Conservation (phyloP, 139 green algal genomes). For the Microglena sp. region DNA sequence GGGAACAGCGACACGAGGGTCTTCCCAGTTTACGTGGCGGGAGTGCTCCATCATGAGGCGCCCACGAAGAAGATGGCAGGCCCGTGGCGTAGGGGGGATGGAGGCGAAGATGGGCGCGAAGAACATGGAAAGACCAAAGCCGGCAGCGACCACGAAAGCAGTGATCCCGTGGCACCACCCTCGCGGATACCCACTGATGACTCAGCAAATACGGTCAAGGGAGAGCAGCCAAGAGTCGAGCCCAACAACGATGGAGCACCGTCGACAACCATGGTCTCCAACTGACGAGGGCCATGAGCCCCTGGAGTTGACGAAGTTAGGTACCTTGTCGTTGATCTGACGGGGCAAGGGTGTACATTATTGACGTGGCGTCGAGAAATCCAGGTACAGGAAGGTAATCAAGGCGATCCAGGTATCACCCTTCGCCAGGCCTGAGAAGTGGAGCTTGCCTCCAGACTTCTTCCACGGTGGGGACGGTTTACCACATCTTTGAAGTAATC, state of each 20-base stretch:
- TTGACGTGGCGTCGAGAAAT: slow-evolving; percentile 69
- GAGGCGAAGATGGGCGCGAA: slow-evolving; percentile 74
- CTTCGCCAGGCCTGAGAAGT: slow-evolving; percentile 5
- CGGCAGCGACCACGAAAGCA: slow-evolving; percentile 8
- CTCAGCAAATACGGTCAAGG: slow-evolving; percentile 55
- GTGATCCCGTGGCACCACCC: slow-evolving; percentile 36
- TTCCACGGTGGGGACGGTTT: slow-evolving; percentile 20
- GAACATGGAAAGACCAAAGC: slow-evolving; percentile 73
- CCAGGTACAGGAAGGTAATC: slow-evolving; percentile 51
- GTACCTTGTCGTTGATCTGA: slow-evolving; percentile 47
- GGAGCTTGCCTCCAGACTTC: slow-evolving; percentile 4
- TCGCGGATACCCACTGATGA: slow-evolving; percentile 35
- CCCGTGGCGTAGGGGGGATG: slow-evolving; percentile 76
- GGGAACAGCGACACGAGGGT: slow-evolving; percentile 45
- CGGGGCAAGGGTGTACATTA: slow-evolving; percentile 66
- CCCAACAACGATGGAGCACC: slow-evolving; percentile 55
- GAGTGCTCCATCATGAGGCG: slow-evolving; percentile 39
- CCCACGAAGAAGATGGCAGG: slow-evolving; percentile 73
- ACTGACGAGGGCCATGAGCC: slow-evolving; percentile 43
- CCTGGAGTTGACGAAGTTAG: slow-evolving; percentile 49
- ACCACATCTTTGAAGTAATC: slow-evolving; percentile 56
- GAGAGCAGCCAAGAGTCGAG: slow-evolving; percentile 61
- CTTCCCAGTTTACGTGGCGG: slow-evolving; percentile 41
- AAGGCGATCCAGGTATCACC: slow-evolving; percentile 11
- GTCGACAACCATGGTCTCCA: slow-evolving; percentile 53